Base-by-base conservation (phyloP, 306 rosid genomes). In the Vigna hirtella region DNA sequence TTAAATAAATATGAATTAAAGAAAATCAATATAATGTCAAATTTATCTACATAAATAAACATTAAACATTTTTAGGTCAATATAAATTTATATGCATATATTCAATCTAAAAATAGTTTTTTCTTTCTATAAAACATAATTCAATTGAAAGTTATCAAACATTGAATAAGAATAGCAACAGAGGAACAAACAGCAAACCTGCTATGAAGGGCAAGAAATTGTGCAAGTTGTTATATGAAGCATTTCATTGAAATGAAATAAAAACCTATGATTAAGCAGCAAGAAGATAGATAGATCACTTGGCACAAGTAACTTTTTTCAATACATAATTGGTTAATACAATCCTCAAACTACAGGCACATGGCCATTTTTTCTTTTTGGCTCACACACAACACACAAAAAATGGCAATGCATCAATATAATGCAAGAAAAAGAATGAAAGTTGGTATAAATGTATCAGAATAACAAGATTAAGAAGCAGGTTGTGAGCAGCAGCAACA, bases 391-490 rank as follows among this genome's bases (percentile, higher is more conserved):
- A 66, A 20, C 53, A 67, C 22, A 47, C 24, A 45, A 68, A 84
- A 73, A 47, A 15, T 42, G 34, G 7, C 18, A 62, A 53, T 51
- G 67, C 66, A 62, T 52, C 61, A 63, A 73, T 53, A 28, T 26
- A 65, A 7, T 22, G 66, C 36, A 66, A 74, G 52, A 79, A 77
- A 79, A 80, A 61, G 80, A 73, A 59, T 53, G 48, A 34, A 20
- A 72, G 5, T 73, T 72, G 36, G 76, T 36, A 43, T 52, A 84
- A 68, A 79, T 67, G 77, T 70, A 78, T 79, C 65, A 62, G 77
- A 83, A 74, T 38, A 88, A 48, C 20, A 89, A 40, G 55, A 76
- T 64, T 22, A 86, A 12, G 72, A 87, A 66, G 65, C 85, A 86
- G 17, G 87, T 74, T 42, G 82, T 48, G 72, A 90, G 81, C 67